Base-by-base conservation (phyloP, 164 flowering plant genomes). In the Nelumbo lutea region DNA sequence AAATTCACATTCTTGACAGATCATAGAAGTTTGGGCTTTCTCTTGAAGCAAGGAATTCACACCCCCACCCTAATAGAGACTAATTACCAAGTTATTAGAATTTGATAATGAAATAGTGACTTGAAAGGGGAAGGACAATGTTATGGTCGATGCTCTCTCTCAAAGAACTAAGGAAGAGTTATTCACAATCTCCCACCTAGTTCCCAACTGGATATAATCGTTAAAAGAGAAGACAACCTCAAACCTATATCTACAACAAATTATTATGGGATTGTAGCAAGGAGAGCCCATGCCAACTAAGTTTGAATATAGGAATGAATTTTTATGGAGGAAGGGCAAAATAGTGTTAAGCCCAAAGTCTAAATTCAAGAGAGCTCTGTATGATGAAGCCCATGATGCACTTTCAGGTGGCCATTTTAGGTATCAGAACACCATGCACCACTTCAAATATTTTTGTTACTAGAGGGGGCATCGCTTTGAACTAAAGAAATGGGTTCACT, bases 1-100 rank as follows among this genome's bases (percentile, higher is more conserved):
- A 5, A 62, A 2, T 62, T 62, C 13, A 1, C 13, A 27, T 39
- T 62, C 7, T 27, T 3, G 2, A 62, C 27, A 2, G 47, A 62
- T 9, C 65, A 62, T 4, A 62, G 11, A 44, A 62, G 47, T n/a
- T 38, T 62, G 1, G 5, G 44, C 4, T 43, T 4, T 62, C 27
- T 71, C 3, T 71, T 48, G 74, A 2, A 2, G 1, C 64, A 65
- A 4, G 15, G 11, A 13, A 64, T 71, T 1, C 57, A 63, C 0
- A 64, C 63, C 3, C 3, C 2, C 2, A 64, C 57, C 4, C 27
- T 59, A 65, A 43, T 65, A 71, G 46, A 7, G 46, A 0, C 65
- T 65, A 59, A 11, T 71, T 1, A 11, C 10, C 27, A 65, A 65
- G 11, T 38, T 71, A 5, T 65, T 71, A 65, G 68, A 65, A 0